Conservation (phyloP, 257 asterid genomes). For the Solanum sitiens region DNA sequence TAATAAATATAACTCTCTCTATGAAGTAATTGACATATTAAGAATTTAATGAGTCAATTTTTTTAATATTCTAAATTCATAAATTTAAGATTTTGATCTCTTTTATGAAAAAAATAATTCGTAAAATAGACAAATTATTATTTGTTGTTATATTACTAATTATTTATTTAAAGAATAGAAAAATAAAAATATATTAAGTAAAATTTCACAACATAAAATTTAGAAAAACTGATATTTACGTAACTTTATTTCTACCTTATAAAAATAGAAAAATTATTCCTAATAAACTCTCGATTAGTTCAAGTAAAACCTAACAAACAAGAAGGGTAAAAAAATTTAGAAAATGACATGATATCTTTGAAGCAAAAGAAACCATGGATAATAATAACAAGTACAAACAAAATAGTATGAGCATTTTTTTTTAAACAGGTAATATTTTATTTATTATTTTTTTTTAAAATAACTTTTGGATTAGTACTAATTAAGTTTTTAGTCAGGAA, state of each 20-base stretch:
- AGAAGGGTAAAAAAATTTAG: not conserved
- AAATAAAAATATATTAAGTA: not conserved
- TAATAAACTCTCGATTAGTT: not conserved
- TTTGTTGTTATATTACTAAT: not conserved
- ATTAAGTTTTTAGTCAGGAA: not conserved
- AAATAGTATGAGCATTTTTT: not conserved
- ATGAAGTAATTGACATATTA: not conserved
- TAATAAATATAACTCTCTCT: not conserved
- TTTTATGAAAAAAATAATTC: not conserved
- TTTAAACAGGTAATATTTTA: not conserved
- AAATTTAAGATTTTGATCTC: not conserved
- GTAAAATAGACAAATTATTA: not conserved
- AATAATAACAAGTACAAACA: not conserved
- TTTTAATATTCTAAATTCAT: not conserved
- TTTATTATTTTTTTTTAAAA: too few species aligned
- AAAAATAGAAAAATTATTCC: not conserved
- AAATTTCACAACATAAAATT: not conserved
- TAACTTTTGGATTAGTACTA: not conserved
- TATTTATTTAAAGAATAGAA: not conserved
- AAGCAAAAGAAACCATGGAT: not conserved
- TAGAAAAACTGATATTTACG: fast-evolving
- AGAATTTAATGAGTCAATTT: not conserved
- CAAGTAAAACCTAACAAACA: not conserved
- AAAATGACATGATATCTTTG: not conserved
- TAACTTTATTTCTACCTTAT: not conserved